Evolutionary conservation across 495 filamentous ascomycete genomes (phyloP).

Genomic region (Usnea hakonensis): DNA sequence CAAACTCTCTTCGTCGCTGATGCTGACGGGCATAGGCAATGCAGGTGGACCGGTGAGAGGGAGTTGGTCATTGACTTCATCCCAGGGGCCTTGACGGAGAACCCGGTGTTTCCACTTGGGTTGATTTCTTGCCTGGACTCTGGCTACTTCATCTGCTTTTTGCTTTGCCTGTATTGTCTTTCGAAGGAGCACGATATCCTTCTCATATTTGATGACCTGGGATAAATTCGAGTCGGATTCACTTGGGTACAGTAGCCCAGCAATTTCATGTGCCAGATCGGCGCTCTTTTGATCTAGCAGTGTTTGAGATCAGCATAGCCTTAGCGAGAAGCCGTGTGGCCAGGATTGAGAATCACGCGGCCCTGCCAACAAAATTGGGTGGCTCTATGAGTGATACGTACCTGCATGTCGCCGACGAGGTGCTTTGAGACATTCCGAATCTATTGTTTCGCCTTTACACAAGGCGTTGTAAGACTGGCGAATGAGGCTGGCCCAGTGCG

Average conservation of each 20-base stretch:
- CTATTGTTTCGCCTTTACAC: neutral
- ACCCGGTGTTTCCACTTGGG: neutral
- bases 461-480: neutral
- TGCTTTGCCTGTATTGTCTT: neutral
- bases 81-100: conserved; percentile 7
- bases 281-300: neutral
- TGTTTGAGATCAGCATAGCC: neutral
- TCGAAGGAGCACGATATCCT: conserved; percentile 1
- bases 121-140: neutral
- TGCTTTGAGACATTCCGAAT: neutral
- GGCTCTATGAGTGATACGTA: neutral
- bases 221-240: neutral
- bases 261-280: neutral
- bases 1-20: conserved; percentile 6
- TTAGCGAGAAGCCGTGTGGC: neutral
- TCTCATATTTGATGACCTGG: conserved; percentile 8
- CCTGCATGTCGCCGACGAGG: neutral
- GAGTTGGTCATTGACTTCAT: conserved; percentile 1
- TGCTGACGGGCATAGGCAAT: conserved; percentile 9
- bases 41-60: neutral
- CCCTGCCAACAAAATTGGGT: too few species aligned
- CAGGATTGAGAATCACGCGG: neutral
- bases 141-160: neutral
- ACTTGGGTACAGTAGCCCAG: neutral
- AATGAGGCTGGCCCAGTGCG: neutral